Evolutionary conservation across 73 alveolate genomes (phyloP).

Genomic region (Stentor roeselii): DNA sequence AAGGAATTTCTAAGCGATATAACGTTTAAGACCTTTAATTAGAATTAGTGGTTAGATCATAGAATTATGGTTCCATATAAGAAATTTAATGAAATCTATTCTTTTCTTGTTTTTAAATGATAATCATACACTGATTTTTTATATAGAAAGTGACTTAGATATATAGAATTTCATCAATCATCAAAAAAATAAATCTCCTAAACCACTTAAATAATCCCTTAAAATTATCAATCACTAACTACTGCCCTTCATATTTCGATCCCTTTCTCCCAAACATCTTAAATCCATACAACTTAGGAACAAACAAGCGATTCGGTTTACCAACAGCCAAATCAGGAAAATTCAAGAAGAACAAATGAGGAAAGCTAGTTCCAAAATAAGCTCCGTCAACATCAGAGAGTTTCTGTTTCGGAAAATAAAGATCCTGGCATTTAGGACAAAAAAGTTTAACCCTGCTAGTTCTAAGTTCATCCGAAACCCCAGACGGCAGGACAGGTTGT

Average conservation of each 20-base stretch:
- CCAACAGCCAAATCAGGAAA: constrained; percentile 12
- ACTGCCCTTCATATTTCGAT: constrained; percentile 12
- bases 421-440: constrained; percentile 98
- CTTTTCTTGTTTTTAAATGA: too few species aligned
- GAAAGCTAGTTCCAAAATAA: constrained; percentile 92
- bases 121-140: too few species aligned
- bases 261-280: constrained; percentile 28
- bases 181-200: too few species aligned
- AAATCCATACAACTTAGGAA: constrained; percentile 29
- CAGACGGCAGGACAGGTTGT: constrained; percentile 87
- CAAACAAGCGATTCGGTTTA: background rate
- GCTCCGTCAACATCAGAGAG: constrained; percentile 89
- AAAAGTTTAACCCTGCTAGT: constrained; percentile 95
- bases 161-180: too few species aligned
- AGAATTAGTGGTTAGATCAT: too few species aligned
- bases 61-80: too few species aligned
- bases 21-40: too few species aligned
- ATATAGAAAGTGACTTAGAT: too few species aligned
- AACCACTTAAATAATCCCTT: too few species aligned
- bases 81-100: too few species aligned
- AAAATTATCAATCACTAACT: too few species aligned
- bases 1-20: too few species aligned
- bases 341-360: constrained; percentile 56
- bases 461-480: constrained; percentile 93
- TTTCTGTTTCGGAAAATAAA: constrained; percentile 87